Evolutionary conservation across 177 flowering plant species (phyloP).

Genomic region (Tripterygium wilfordii): DNA sequence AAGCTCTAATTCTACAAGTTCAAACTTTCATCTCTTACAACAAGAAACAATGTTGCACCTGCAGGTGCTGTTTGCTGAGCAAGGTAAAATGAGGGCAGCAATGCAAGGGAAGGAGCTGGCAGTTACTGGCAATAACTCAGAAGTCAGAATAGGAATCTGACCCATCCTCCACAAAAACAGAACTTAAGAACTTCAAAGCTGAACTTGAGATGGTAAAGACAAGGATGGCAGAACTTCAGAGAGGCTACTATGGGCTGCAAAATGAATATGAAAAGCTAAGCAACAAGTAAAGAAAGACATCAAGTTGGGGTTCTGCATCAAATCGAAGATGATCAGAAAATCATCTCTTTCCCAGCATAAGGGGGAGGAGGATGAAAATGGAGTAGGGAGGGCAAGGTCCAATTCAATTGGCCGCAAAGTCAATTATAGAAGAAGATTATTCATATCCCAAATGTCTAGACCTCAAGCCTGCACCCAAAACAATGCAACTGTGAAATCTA

Average conservation of each 20-base stretch:
- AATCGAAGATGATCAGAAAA: conserved; percentile 60
- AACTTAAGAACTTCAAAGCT: conserved; percentile 38
- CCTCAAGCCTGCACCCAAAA: no score
- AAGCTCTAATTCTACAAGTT: no score
- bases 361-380: conserved; percentile 23
- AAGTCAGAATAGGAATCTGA: conserved; percentile 34
- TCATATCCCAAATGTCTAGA: conserved; percentile 15
- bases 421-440: conserved; percentile 27
- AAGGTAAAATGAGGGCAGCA: conserved; percentile 60
- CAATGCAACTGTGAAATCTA: no score
- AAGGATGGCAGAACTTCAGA: conserved; percentile 49
- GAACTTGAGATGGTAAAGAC: conserved; percentile 54
- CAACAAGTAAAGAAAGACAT: conserved; percentile 26
- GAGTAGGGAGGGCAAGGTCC: conserved; percentile 15
- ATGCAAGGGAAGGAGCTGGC: conserved; percentile 38
- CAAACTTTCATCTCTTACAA: no score
- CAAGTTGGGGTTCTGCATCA: conserved; percentile 40
- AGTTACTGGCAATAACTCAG: conserved; percentile 15
- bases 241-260: conserved; percentile 49
- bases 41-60: no score
- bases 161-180: conserved; percentile 35
- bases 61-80: conserved; percentile 1
- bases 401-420: conserved; percentile 7
- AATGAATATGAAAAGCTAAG: conserved; percentile 43
- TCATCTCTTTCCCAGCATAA: conserved; percentile 34